These are phyloP conservation scores for Coelastrella sp. DNA, from an alignment of 139 green algal genomes.

Conservation along the genomic window DNA sequence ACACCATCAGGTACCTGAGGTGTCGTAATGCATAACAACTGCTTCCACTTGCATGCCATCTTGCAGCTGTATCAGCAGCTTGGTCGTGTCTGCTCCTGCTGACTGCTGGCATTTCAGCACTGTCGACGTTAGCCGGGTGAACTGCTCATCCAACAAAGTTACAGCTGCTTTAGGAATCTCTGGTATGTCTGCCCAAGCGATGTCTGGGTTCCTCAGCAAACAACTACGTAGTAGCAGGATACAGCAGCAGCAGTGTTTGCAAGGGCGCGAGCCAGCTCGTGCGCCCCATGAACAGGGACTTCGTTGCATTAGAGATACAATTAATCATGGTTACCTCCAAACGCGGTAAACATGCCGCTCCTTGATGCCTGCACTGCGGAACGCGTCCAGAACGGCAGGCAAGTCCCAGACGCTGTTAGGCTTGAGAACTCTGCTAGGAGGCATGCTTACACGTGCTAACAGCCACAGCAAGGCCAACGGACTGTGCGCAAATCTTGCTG, in stretches of 20 bases:
- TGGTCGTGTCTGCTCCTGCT: constrained; percentile 82
- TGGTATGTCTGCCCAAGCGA: constrained; percentile 71
- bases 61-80: constrained; percentile 92
- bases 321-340: constrained; percentile 64
- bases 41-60: constrained; percentile 93
- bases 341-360: constrained; percentile 64
- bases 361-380: constrained; percentile 74
- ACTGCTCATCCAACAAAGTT: constrained; percentile 67
- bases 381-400: constrained; percentile 59
- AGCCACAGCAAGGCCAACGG: neutral
- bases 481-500: too few relatives aligned
- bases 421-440: neutral
- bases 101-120: constrained; percentile 68
- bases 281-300: too few relatives aligned
- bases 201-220: constrained; percentile 69
- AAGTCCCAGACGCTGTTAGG: constrained; percentile 69
- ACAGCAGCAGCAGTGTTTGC: neutral
- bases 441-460: neutral
- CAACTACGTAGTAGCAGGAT: neutral
- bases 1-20: constrained; percentile 53
- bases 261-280: too few relatives aligned
- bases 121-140: constrained; percentile 67
- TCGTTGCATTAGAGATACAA: too few relatives aligned
- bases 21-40: constrained; percentile 93
- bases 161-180: constrained; percentile 80